These are phyloP conservation scores for Chaetomiaceae sp. DNA, from an alignment of 2,329 filamentous ascomycete genomes.

Conservation along the genomic window DNA sequence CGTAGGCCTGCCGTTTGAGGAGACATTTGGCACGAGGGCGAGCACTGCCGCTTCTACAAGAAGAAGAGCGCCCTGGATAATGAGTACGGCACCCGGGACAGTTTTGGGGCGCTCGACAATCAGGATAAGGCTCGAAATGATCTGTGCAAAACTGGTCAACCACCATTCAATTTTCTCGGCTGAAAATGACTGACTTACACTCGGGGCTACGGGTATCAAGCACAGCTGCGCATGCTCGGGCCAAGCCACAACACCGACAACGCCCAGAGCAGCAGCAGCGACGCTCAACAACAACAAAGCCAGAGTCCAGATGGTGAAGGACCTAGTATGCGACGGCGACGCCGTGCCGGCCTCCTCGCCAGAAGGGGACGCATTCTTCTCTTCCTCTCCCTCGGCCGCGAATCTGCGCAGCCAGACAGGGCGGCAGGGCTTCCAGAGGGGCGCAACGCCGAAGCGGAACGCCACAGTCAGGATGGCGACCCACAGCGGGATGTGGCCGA, in stretches of 20 bases:
- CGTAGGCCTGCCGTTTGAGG: slow-evolving; percentile 17
- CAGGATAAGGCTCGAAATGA: slow-evolving; percentile 23
- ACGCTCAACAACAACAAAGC: slow-evolving; percentile 28
- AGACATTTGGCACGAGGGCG: slow-evolving; percentile 30
- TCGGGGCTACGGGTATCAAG: slow-evolving; percentile 31
- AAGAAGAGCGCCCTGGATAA: slow-evolving; percentile 29
- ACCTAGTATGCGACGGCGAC: not conserved
- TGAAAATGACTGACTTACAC: slow-evolving; percentile 38
- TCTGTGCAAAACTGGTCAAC: slow-evolving; percentile 10
- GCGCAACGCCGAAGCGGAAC: slow-evolving; percentile 28
- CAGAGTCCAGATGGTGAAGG: slow-evolving; percentile 28
- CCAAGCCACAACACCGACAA: slow-evolving; percentile 28
- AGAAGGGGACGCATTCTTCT: slow-evolving; percentile 1
- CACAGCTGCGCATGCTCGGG: slow-evolving; percentile 24
- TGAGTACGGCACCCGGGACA: slow-evolving; percentile 25
- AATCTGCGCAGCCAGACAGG: slow-evolving; percentile 32
- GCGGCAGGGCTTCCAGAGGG: slow-evolving; percentile 29
- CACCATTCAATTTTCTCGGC: no score
- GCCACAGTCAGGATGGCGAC: slow-evolving; percentile 27
- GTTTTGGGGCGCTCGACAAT: slow-evolving; percentile 28
- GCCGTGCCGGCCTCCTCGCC: slow-evolving; percentile 10
- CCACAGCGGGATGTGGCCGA: slow-evolving; percentile 30
- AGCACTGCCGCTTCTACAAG: slow-evolving; percentile 28
- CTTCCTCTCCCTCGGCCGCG: slow-evolving; percentile 30
- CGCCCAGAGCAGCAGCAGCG: slow-evolving; percentile 25